Evolutionary conservation across 306 rosid genomes (phyloP).

Genomic region (Senna siamea): DNA sequence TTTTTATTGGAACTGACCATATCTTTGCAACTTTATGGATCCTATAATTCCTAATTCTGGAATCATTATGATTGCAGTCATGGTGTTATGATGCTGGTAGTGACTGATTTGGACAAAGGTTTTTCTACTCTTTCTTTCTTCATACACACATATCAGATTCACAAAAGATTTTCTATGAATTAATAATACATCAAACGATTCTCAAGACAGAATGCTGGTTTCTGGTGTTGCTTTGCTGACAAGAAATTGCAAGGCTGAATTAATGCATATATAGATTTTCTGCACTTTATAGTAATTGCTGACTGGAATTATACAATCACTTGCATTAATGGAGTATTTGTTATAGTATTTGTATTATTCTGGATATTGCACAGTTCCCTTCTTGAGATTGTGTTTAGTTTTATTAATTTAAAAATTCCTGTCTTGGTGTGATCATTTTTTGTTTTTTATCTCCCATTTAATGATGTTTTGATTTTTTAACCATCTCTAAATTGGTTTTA

Average conservation of each 20-base stretch:
- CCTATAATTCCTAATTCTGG: constrained; percentile 3
- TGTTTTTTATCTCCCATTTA: neutral
- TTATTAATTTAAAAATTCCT: neutral
- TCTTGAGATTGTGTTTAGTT: neutral
- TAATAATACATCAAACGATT: neutral
- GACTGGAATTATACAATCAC: neutral
- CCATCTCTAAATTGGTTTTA: constrained; percentile 10
- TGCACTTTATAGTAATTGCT: neutral
- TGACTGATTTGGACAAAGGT: neutral
- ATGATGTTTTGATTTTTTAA: constrained; percentile 3
- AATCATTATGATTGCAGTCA: neutral
- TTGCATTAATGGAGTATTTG: constrained; percentile 16
- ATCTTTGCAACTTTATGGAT: constrained; percentile 2
- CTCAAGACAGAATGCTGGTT: neutral
- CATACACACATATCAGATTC: no score
- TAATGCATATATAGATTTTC: neutral
- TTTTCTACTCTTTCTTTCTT: no score
- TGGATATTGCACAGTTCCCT: neutral
- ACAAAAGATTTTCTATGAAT: no score
- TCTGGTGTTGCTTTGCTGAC: neutral
- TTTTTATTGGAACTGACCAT: neutral
- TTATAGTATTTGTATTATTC: constrained; percentile 18
- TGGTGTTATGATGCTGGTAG: constrained; percentile 8
- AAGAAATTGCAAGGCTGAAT: neutral
- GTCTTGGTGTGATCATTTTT: constrained; percentile 25